phyloP scores from a whole-genome alignment of 345 rosid genomes.

The Camelina sativa region DNA sequence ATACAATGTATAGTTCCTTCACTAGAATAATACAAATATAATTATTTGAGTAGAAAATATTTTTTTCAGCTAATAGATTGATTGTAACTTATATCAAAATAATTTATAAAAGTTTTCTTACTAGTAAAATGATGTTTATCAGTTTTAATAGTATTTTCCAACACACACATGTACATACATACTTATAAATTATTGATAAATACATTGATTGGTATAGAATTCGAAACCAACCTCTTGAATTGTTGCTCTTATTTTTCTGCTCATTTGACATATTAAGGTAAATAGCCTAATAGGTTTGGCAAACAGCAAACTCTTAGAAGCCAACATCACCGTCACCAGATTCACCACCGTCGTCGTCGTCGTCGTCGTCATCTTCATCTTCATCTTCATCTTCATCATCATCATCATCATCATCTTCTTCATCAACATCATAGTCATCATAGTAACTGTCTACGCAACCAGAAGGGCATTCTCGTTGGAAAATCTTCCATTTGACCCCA shows the following conservation, averaged over 20 bases:
- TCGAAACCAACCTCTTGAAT: background rate
- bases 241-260: background rate
- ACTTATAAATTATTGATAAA: background rate
- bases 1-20: background rate
- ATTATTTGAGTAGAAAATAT: background rate
- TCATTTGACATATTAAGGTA: background rate
- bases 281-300: background rate
- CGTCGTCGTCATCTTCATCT: background rate
- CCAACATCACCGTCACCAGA: background rate
- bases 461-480: background rate
- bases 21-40: background rate
- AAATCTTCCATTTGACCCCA: constrained; percentile 53
- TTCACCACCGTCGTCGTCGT: background rate
- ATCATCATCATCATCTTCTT: background rate
- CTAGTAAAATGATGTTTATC: no score
- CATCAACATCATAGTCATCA: background rate
- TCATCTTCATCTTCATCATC: background rate
- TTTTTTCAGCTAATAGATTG: constrained; percentile 1
- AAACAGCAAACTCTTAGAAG: background rate
- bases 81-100: background rate
- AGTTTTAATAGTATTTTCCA: no score
- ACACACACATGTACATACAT: background rate
- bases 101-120: no score
- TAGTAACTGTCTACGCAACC: background rate
- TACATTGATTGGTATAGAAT: background rate